Evolutionary conservation across 345 rosid species (phyloP), one percentile per base, ranked within the genome.

Genomic region (Arabis alpina): DNA sequence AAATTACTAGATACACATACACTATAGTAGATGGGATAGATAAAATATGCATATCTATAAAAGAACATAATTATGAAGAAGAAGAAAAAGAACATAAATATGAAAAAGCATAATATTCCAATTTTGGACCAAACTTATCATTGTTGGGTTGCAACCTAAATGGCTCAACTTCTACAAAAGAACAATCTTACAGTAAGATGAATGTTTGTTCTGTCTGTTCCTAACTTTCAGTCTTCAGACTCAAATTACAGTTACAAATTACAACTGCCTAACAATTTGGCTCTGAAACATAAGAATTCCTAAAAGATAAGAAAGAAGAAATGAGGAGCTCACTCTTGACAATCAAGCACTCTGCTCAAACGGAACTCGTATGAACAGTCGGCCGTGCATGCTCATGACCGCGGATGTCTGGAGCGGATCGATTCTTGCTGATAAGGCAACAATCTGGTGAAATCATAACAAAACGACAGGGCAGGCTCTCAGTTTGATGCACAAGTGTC

Each of bases 361-460:
- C 2, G 89, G 90, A 48, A 77, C 90, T 3, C 86, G 86, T 1
- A 92, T 80, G 72, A 79, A 83, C 64, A 88, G 83, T 50, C 91
- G 80, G 10, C 98, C 98, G 40, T 92, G 93, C 74, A 86, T 80
- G 80, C 88, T 90, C 58, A 90, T 88, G 47, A 83, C 88, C 0
- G 98, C 91, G 10, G 91, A 75, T 44, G 90, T 85, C 24, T 75
- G 82, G 44, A 76, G 84, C n/a, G 96, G 95, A 79, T 92, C 87
- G 7, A 92, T 90, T 79, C 91, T 89, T 45, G 81, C 70, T 7
- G 98, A 85, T 66, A 92, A 80, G 78, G 51, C 73, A 68, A 92
- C 85, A 14, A 92, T 85, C 96, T 92, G 86, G 64, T 30, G 53
- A 28, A 67, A 61, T 23, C 27, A 67, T 59, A 30, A 40, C 52